Evolutionary conservation across 208 protist species (phyloP).

Genomic region (Porcisia hertigi): DNA sequence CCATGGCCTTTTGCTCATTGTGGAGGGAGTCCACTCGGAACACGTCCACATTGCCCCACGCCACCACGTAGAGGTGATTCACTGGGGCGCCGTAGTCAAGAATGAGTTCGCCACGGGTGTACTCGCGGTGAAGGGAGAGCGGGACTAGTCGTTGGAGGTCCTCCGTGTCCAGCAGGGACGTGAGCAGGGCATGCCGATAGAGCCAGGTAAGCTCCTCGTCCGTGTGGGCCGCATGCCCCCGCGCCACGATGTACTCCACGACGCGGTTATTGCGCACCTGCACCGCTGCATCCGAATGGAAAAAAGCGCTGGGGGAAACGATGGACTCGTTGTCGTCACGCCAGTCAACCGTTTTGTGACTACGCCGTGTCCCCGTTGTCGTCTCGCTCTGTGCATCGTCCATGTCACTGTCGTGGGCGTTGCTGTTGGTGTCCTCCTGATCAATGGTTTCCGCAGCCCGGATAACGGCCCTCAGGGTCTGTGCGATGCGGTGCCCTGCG

Average conservation of each 20-base stretch:
- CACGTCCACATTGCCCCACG: slow-evolving; percentile 80
- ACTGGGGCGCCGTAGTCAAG: slow-evolving; percentile 29
- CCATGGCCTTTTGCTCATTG: slow-evolving; percentile 32
- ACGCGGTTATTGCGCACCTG: slow-evolving; percentile 50
- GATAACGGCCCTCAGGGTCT: slow-evolving; percentile 19
- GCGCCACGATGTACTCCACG: slow-evolving; percentile 53
- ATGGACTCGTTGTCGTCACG: slow-evolving; percentile 53
- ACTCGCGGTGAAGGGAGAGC: slow-evolving; percentile 69
- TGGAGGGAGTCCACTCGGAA: slow-evolving; percentile 42
- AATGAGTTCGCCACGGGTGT: slow-evolving; percentile 60
- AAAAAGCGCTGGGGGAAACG: slow-evolving; percentile 45
- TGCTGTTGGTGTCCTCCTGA: slow-evolving; percentile 21
- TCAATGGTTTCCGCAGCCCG: slow-evolving; percentile 32
- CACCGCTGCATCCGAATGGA: slow-evolving; percentile 26
- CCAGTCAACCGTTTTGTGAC: slow-evolving; percentile 33
- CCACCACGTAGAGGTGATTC: slow-evolving; percentile 61
- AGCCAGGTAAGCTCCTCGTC: slow-evolving; percentile 61
- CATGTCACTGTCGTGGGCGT: slow-evolving; percentile 9
- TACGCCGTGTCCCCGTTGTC: slow-evolving; percentile 24
- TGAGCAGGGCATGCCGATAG: slow-evolving; percentile 52
- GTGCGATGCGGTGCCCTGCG: slow-evolving; percentile 25
- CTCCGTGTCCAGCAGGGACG: slow-evolving; percentile 47
- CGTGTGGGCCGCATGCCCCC: slow-evolving; percentile 41
- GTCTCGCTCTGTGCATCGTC: slow-evolving; percentile 19
- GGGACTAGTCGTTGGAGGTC: slow-evolving; percentile 45